These are phyloP conservation scores for Mycena pura DNA, from an alignment of 768 basidiomycete genomes.

Conservation along the genomic window DNA sequence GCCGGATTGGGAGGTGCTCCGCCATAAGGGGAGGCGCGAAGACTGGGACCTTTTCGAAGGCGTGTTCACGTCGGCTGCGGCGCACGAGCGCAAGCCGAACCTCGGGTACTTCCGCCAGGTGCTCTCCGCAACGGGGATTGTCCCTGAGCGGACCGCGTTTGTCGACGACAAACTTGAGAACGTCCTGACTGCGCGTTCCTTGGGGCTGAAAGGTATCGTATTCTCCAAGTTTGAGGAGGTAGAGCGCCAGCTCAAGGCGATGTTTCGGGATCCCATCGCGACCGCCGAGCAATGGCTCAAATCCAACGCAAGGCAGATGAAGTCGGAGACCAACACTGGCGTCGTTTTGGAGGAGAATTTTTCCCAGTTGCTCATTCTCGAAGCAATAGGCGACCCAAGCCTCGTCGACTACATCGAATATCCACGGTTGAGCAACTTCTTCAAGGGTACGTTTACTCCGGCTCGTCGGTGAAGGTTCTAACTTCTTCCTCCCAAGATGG, in stretches of 20 bases:
- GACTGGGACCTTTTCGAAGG: conserved; percentile 57
- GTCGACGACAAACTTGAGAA: conserved; percentile 70
- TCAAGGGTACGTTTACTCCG: conserved; percentile 46
- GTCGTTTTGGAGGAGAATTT: conserved; percentile 57
- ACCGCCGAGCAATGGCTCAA: conserved; percentile 50
- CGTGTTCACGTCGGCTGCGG: conserved; percentile 57
- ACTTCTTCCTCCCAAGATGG: conserved; percentile 37
- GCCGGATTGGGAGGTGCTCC: conserved; percentile 55
- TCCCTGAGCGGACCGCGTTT: conserved; percentile 56
- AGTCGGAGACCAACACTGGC: conserved; percentile 52
- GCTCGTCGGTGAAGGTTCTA: neutral
- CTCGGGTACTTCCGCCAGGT: conserved; percentile 60
- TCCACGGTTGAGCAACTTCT: conserved; percentile 59
- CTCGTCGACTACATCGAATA: conserved; percentile 48
- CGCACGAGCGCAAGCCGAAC: conserved; percentile 49
- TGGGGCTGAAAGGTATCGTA: conserved; percentile 62
- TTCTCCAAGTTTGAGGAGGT: conserved; percentile 44
- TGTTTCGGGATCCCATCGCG: conserved; percentile 51
- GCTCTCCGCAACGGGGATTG: conserved; percentile 48
- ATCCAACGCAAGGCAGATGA: conserved; percentile 44
- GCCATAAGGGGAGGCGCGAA: conserved; percentile 46
- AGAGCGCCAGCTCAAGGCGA: conserved; percentile 50
- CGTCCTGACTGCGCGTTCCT: conserved; percentile 59
- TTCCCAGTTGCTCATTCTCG: conserved; percentile 63
- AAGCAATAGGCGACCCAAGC: conserved; percentile 52